phyloP scores from a whole-genome alignment of 768 basidiomycete genomes.

The Calocera viscosa region DNA sequence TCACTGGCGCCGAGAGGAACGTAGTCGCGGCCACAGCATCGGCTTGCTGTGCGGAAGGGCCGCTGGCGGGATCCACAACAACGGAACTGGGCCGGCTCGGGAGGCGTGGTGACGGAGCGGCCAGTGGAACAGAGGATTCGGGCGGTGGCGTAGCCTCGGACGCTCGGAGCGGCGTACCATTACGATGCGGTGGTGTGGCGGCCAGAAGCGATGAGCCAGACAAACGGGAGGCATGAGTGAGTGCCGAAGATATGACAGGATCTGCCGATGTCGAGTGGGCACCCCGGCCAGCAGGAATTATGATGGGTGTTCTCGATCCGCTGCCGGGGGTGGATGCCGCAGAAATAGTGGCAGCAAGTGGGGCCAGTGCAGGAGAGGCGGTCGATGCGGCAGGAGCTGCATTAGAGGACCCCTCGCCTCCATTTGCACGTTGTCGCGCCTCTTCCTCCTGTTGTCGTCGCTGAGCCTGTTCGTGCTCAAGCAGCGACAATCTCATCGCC shows the following conservation, averaged over 20 bases:
- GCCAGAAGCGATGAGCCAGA: not conserved
- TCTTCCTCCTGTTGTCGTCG: slow-evolving; percentile 33
- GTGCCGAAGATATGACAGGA: not conserved
- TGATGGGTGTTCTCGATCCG: not conserved
- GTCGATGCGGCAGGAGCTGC: not conserved
- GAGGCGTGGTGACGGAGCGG: not conserved
- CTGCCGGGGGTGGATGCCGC: not conserved
- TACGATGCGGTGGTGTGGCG: not conserved
- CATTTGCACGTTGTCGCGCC: slow-evolving; percentile 1
- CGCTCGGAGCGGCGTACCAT: not conserved
- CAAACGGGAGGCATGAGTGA: not conserved
- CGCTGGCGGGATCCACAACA: not conserved
- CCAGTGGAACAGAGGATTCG: not conserved
- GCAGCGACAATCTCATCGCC: slow-evolving; percentile 87
- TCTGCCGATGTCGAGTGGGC: not conserved
- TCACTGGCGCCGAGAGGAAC: not conserved
- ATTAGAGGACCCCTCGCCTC: not conserved
- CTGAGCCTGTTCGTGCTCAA: slow-evolving; percentile 92
- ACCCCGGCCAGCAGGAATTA: not conserved
- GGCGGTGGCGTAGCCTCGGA: not conserved
- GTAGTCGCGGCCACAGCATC: not conserved
- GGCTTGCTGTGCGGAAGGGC: not conserved
- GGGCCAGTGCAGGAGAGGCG: not conserved
- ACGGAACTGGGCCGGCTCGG: not conserved
- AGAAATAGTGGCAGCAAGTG: not conserved